These are phyloP conservation scores for Simmondsia chinensis DNA, from an alignment of 148 eudicot genomes.

Conservation along the genomic window DNA sequence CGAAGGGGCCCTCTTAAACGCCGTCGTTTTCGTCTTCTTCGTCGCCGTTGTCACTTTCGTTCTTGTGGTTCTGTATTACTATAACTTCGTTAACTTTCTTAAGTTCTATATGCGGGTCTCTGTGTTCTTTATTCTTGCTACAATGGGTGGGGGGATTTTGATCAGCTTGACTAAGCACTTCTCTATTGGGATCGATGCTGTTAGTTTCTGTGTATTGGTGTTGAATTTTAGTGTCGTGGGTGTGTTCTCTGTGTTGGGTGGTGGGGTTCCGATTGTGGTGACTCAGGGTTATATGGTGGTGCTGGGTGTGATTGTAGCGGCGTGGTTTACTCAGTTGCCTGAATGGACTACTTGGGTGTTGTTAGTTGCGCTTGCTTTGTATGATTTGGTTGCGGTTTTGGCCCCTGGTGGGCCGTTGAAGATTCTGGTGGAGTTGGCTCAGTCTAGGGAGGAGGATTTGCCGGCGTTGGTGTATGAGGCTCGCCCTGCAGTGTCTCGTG, in stretches of 20 bases:
- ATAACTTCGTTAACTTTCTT: conserved; percentile 58
- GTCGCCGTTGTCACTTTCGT: conserved; percentile 67
- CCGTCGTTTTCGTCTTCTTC: conserved; percentile 58
- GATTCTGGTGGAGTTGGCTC: conserved; percentile 74
- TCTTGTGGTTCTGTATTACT: conserved; percentile 69
- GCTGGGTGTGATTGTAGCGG: conserved; percentile 77
- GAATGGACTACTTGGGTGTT: conserved; percentile 98
- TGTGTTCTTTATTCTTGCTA: conserved; percentile 47
- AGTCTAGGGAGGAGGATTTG: conserved; percentile 74
- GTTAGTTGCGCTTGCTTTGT: conserved; percentile 65
- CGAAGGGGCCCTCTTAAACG: conserved; percentile 74
- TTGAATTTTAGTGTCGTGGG: conserved; percentile 64
- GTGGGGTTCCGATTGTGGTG: conserved; percentile 60
- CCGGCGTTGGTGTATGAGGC: conserved; percentile 86
- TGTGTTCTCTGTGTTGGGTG: conserved; percentile 56
- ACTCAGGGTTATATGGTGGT: conserved; percentile 61
- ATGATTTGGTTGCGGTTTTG: conserved; percentile 83
- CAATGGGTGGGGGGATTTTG: conserved; percentile 69
- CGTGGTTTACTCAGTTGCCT: conserved; percentile 86
- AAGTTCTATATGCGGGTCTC: conserved; percentile 72
- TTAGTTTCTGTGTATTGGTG: conserved; percentile 29
- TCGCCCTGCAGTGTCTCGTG: conserved; percentile 42
- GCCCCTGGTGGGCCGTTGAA: conserved; percentile 93
- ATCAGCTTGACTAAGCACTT: conserved; percentile 43
- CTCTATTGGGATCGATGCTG: conserved; percentile 42